phyloP scores from a whole-genome alignment of 2,329 filamentous ascomycete species.

The Thelonectria rubi region DNA sequence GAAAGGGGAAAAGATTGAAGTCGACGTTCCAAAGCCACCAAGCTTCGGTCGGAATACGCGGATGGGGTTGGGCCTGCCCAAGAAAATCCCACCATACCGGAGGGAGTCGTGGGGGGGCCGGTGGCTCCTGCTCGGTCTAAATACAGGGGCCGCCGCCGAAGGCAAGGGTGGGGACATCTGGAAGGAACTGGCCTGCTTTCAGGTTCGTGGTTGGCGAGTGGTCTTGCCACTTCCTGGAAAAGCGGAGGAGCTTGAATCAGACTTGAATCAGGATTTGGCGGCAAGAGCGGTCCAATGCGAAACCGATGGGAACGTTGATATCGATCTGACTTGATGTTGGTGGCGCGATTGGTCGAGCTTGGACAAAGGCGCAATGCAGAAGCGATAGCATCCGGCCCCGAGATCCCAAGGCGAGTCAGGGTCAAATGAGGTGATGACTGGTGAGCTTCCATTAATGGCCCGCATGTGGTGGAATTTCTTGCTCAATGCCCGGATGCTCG shows the following conservation, averaged over 20 bases:
- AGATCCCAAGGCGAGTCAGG: background rate
- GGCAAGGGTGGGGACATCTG: background rate
- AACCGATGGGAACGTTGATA: background rate
- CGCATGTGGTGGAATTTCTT: no score
- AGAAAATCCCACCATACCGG: background rate
- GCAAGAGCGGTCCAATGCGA: background rate
- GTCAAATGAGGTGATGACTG: background rate
- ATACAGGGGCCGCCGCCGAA: background rate
- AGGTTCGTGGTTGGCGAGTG: no score
- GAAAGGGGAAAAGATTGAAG: background rate
- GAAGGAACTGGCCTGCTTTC: no score
- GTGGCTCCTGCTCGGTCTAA: background rate
- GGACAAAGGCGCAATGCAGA: no score
- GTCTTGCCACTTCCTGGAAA: background rate
- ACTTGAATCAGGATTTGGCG: background rate
- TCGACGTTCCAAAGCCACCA: background rate
- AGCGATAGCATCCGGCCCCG: no score
- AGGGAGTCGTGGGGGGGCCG: background rate
- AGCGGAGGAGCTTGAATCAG: background rate
- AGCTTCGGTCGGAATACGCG: slow-evolving; percentile 1
- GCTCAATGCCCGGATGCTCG: background rate
- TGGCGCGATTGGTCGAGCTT: no score
- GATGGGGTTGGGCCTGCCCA: background rate
- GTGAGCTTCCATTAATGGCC: no score
- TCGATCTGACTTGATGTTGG: no score